Evolutionary conservation across 768 basidiomycete species (phyloP).

Genomic region (Macrolepiota albuminosa): DNA sequence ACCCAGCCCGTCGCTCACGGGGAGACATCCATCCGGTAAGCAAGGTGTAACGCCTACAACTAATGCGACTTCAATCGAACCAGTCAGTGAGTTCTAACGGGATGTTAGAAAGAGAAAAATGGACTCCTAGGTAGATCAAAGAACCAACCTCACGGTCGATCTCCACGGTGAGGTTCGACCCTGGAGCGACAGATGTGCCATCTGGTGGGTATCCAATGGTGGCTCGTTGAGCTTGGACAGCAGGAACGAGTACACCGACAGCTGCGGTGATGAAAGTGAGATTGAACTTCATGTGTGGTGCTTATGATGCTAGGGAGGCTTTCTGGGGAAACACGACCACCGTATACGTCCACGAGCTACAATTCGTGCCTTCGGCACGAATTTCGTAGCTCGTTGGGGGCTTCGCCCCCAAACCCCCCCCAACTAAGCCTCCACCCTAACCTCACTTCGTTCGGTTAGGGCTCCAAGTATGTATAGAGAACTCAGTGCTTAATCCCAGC

Average conservation of each 20-base stretch:
- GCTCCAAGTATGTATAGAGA: too few relatives aligned
- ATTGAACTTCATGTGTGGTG: not conserved
- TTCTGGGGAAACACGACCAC: not conserved
- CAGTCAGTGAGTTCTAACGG: slow-evolving; percentile 29
- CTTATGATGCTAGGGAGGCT: not conserved
- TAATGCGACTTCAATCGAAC: slow-evolving; percentile 40
- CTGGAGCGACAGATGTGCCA: slow-evolving; percentile 29
- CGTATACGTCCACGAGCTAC: not conserved
- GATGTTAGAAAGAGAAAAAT: not conserved
- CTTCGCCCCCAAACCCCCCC: too few relatives aligned
- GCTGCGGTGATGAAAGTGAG: not conserved
- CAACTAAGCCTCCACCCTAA: too few relatives aligned
- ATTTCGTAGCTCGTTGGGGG: too few relatives aligned
- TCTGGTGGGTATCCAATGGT: slow-evolving; percentile 36
- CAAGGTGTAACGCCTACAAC: slow-evolving; percentile 40
- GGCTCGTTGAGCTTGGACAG: slow-evolving; percentile 36
- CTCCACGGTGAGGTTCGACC: slow-evolving; percentile 36
- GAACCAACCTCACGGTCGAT: slow-evolving; percentile 42
- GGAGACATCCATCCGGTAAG: slow-evolving; percentile 15
- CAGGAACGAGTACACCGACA: slow-evolving; percentile 22
- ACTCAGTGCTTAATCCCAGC: too few relatives aligned
- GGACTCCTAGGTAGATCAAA: not conserved
- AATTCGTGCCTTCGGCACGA: too few relatives aligned
- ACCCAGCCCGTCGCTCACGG: slow-evolving; percentile 29
- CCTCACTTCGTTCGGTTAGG: too few relatives aligned